Evolutionary conservation across 1,284 basidiomycete genomes (phyloP).

Genomic region (Austroboletus novae-zelandiae): DNA sequence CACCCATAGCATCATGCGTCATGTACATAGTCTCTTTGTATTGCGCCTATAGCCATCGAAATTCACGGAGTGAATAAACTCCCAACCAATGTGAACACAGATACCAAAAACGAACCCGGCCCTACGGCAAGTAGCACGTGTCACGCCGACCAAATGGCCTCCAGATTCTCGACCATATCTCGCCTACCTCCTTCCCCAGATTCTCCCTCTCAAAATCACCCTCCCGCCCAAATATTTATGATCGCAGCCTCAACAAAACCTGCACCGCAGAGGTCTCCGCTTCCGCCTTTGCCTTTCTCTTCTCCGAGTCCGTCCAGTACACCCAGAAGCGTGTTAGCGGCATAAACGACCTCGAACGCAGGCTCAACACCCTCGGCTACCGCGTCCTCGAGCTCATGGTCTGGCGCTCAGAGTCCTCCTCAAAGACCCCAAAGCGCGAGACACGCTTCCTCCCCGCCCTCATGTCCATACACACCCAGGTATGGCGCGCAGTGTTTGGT

Average conservation of each 20-base stretch:
- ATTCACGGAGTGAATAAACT: no score
- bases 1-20: no score
- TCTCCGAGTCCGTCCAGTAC: constrained; percentile 91
- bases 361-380: constrained; percentile 87
- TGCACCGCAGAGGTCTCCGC: constrained; percentile 78
- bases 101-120: no score
- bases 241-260: constrained; percentile 82
- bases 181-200: constrained; percentile 60
- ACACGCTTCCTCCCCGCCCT: constrained; percentile 85
- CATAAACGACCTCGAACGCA: constrained; percentile 90
- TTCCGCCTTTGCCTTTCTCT: constrained; percentile 83
- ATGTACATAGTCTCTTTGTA: no score
- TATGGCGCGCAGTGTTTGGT: constrained; percentile 94
- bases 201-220: constrained; percentile 62
- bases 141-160: no score
- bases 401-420: constrained; percentile 67
- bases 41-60: no score
- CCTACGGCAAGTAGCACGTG: no score
- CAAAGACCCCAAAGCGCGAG: constrained; percentile 84
- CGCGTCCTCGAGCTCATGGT: constrained; percentile 80
- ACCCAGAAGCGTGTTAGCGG: constrained; percentile 93
- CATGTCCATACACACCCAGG: constrained; percentile 89
- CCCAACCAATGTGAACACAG: no score
- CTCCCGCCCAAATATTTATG: constrained; percentile 72
- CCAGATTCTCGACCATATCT: constrained; percentile 71